Evolutionary conservation across 768 basidiomycete genomes (phyloP).

Genomic region (Lentinus tigrinus): DNA sequence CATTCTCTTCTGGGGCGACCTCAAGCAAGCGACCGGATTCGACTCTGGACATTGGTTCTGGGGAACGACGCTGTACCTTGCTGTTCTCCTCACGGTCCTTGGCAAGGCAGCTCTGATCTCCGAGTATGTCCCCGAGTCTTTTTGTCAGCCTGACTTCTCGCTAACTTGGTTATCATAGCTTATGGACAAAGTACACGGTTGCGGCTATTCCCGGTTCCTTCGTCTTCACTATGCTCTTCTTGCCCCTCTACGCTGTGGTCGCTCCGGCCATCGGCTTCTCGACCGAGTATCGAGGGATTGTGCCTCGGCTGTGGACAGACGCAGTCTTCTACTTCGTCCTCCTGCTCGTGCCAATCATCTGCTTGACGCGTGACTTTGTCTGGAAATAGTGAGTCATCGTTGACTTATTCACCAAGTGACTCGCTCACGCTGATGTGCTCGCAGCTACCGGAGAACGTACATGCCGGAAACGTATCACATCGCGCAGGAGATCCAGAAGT

Average conservation of each 20-base stretch:
- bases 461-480: slow-evolving; percentile 93
- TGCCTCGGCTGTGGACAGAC: slow-evolving; percentile 87
- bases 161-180: slow-evolving; percentile 40
- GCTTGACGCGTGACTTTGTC: slow-evolving; percentile 82
- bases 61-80: slow-evolving; percentile 95
- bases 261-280: slow-evolving; percentile 89
- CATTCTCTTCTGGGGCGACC: slow-evolving; percentile 89
- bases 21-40: slow-evolving; percentile 75
- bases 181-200: slow-evolving; percentile 99
- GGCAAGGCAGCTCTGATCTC: slow-evolving; percentile 97
- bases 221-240: slow-evolving; percentile 91
- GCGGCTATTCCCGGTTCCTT: slow-evolving; percentile 99
- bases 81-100: slow-evolving; percentile 89
- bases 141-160: background rate
- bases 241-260: slow-evolving; percentile 86
- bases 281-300: slow-evolving; percentile 84
- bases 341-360: slow-evolving; percentile 79
- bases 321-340: slow-evolving; percentile 88
- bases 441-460: slow-evolving; percentile 89
- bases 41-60: slow-evolving; percentile 98
- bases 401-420: slow-evolving; percentile 9
- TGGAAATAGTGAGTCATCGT: slow-evolving; percentile 89
- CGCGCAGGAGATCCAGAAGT: slow-evolving; percentile 98
- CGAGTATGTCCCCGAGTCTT: slow-evolving; percentile 69
- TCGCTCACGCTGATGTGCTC: background rate